Conservation (phyloP, 805 yeast species). For the Tetrapisispora phaffii region DNA sequence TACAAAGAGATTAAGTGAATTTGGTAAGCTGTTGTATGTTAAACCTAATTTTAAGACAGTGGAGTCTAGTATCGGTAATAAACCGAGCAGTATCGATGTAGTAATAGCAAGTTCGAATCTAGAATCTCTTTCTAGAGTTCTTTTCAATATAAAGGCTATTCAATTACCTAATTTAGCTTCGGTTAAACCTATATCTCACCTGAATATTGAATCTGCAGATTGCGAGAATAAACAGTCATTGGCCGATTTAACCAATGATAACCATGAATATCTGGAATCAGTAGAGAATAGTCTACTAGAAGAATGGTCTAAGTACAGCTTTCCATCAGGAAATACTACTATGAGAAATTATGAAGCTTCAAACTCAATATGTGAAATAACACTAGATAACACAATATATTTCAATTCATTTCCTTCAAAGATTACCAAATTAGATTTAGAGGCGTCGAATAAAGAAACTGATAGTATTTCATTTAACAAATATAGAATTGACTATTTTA, state of each 20-base stretch:
- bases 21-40: constrained; percentile 14
- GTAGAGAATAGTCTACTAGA: not conserved
- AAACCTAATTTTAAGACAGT: constrained; percentile 9
- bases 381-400: not conserved
- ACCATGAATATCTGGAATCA: constrained; percentile 1
- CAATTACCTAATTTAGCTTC: not conserved
- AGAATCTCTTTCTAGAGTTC: constrained; percentile 5
- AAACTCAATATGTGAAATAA: not conserved
- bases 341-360: not conserved
- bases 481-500: not conserved
- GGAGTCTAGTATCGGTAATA: constrained; percentile 5
- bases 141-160: constrained; percentile 14
- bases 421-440: not conserved
- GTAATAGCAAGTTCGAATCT: constrained; percentile 8
- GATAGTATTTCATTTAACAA: not conserved
- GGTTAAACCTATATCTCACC: not conserved
- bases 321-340: not conserved
- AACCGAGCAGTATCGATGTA: constrained; percentile 11
- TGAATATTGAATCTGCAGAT: not conserved
- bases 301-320: not conserved
- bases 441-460: not conserved
- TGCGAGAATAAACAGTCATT: not conserved
- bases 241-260: constrained; percentile 1
- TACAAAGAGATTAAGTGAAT: constrained; percentile 6
- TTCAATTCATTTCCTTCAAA: not conserved